Evolutionary conservation across 345 rosid species (phyloP).

Genomic region (Eucalyptus marginata): DNA sequence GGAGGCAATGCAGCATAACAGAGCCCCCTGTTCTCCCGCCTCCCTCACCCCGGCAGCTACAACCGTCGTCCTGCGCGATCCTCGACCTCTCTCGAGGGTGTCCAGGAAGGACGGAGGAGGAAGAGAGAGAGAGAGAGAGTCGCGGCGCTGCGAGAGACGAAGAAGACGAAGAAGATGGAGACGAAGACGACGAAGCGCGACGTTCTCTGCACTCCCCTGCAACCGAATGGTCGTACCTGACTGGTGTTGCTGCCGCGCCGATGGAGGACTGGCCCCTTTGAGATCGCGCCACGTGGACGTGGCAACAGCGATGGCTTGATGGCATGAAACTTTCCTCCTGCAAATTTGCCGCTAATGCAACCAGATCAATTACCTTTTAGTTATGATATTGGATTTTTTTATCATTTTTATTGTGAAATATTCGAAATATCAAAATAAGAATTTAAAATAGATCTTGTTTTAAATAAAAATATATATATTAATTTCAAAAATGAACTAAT

Average conservation of each 20-base stretch:
- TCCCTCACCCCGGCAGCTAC: no score
- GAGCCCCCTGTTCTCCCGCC: background rate
- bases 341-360: background rate
- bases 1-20: background rate
- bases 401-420: no score
- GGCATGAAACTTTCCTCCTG: background rate
- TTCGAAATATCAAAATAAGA: no score
- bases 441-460: no score
- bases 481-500: no score
- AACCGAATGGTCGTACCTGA: background rate
- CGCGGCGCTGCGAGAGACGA: background rate
- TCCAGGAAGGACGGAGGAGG: background rate
- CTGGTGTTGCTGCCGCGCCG: background rate
- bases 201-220: background rate
- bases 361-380: background rate
- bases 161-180: background rate
- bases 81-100: background rate
- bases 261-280: background rate
- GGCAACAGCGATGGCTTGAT: background rate
- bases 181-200: background rate
- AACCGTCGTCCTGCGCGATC: no score
- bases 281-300: background rate
- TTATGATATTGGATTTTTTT: background rate
- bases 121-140: background rate
- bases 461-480: no score